Base-by-base conservation (phyloP, 1,284 basidiomycete species). In the Ustilago shanxiensis region DNA sequence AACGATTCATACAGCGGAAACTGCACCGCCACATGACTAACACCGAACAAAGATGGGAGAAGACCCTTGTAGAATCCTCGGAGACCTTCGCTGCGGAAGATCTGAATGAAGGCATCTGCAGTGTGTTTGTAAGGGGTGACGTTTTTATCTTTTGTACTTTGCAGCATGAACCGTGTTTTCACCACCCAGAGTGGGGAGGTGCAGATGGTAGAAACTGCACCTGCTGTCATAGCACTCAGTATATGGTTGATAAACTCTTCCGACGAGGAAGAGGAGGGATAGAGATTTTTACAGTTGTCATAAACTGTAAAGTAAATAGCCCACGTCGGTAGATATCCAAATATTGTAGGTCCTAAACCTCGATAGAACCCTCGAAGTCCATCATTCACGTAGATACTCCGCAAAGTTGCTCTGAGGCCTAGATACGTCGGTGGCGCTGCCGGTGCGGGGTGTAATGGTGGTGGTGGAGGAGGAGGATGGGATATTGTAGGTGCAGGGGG, bases 251-350 rank as follows among this genome's bases (percentile, higher is more conserved):
- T 29, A 50, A 84, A 84, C 16, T 79, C 77, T 6, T 79, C 66
- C 5, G 62, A 63, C 3, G 72, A 71, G 0, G 37, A 39, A 1
- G 33, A 55, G 11, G 41, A 44, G n/a, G 41, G 41, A 14, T 44
- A 44, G 11, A 57, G 29, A 10, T 24, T 18, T 45, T 86, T 86
- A 56, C 77, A 73, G 8, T 47, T 57, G 44, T 86, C 84, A 52
- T 86, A 86, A 0, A 85, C 81, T 28, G 78, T 79, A 71, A 86
- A 86, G 71, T 85, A 86, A 49, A 86, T 84, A 14, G 83, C 83
- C 84, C 84, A 86, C 1, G 84, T 86, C 1, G 84, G 84, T 3
- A 86, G 59, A 50, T 86, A 86, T 7, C 84, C 84, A 28, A 85
- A 81, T 31, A 86, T 82, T 0, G 84, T 86, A 0, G 84, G 84